Conservation (phyloP, 2,329 filamentous ascomycete genomes). For the Penicillium sp. region DNA sequence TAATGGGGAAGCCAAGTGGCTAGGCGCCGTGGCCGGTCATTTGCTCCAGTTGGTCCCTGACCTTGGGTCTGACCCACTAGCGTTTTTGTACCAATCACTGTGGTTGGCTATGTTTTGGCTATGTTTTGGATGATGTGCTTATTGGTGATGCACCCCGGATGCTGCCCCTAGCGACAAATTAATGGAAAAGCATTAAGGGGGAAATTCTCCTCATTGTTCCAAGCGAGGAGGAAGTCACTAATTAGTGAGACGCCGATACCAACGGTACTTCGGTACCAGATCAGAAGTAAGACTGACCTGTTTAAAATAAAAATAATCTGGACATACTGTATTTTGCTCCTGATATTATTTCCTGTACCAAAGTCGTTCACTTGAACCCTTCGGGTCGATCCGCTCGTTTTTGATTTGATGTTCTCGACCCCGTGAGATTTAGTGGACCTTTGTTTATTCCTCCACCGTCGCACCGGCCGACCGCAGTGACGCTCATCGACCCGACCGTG, state of each 20-base stretch:
- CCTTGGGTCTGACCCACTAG: not conserved
- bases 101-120: not conserved
- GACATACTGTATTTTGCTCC: not conserved
- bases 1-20: not conserved
- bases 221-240: not conserved
- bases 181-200: not conserved
- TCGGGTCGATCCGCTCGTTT: conserved; percentile 1
- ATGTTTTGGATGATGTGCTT: not conserved
- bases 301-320: not conserved
- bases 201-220: not conserved
- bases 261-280: not conserved
- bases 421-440: not conserved
- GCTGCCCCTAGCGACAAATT: not conserved
- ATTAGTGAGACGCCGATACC: not conserved
- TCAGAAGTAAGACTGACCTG: not conserved
- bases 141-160: not conserved
- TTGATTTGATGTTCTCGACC: not conserved
- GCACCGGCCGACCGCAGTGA: conserved; percentile 23
- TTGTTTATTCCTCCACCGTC: conserved; percentile 16
- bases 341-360: not conserved
- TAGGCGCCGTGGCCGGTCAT: not conserved
- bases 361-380: not conserved
- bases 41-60: not conserved
- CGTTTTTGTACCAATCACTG: not conserved
- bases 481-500: not conserved